phyloP scores from a whole-genome alignment of 495 filamentous ascomycete species.

The Talaromyces wortmannii region DNA sequence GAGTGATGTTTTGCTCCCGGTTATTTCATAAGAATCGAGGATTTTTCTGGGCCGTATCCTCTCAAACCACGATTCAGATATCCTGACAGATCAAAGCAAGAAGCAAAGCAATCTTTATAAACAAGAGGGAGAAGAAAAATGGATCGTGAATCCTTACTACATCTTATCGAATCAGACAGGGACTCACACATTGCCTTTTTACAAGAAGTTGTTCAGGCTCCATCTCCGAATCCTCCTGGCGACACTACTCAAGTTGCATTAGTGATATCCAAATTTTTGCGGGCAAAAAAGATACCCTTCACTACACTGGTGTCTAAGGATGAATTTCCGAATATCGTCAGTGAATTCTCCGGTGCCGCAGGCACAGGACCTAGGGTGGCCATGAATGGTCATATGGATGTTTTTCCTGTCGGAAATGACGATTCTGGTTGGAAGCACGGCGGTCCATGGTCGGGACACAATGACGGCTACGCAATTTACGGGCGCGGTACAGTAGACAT shows the following conservation, averaged over 20 bases:
- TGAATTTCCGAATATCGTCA: background rate
- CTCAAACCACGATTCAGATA: no score
- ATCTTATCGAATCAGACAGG: background rate
- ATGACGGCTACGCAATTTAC: background rate
- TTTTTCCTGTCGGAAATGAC: background rate
- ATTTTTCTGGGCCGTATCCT: no score
- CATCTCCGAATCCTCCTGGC: background rate
- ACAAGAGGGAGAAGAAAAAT: no score
- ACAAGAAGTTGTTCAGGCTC: background rate
- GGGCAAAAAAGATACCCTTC: background rate
- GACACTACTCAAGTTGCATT: background rate
- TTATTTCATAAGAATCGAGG: no score
- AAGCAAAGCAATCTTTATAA: no score
- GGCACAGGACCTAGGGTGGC: background rate
- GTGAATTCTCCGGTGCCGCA: background rate
- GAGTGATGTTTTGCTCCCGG: no score
- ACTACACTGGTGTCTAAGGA: background rate
- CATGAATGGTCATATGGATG: background rate
- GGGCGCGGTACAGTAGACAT: background rate
- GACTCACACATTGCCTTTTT: background rate
- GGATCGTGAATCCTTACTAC: background rate
- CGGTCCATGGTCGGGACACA: background rate
- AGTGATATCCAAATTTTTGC: background rate
- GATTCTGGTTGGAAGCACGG: background rate
- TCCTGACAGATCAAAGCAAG: no score